A percentile compares a stretch with the other conserved stretches of the same genome.
phyloP scores from a whole-genome alignment of 2,329 filamentous ascomycete genomes.

The Arthrobotrys sinensis region DNA sequence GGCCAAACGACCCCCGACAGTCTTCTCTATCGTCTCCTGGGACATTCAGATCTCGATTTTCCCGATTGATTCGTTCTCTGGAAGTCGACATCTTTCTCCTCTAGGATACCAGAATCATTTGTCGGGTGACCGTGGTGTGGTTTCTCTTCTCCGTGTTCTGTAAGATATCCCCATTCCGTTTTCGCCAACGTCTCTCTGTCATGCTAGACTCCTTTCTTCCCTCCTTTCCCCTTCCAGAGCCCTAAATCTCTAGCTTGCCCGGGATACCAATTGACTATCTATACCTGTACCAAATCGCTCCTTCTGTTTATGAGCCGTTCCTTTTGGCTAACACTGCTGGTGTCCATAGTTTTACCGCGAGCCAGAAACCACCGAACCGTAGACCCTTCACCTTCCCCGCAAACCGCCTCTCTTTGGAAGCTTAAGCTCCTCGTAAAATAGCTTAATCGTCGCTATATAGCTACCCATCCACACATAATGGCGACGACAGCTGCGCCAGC shows the following conservation, averaged over 20 bases:
- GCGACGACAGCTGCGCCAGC: constrained; percentile 60
- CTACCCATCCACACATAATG: constrained; percentile 30
- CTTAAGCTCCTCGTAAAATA: constrained; percentile 18
- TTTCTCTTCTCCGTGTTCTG: constrained; percentile 31
- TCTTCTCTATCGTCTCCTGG: constrained; percentile 26
- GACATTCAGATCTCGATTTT: neutral
- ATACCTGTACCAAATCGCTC: neutral
- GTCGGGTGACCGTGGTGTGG: constrained; percentile 12
- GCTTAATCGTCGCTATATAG: constrained; percentile 5
- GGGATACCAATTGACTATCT: constrained; percentile 13
- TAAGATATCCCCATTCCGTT: constrained; percentile 14
- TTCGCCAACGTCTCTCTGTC: constrained; percentile 3
- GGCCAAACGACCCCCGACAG: constrained; percentile 39
- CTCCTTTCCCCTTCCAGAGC: neutral
- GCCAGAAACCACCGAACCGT: constrained; percentile 36
- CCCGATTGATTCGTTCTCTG: constrained; percentile 6
- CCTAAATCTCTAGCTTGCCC: too few species aligned
- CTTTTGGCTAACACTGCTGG: constrained; percentile 30
- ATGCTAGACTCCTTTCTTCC: constrained; percentile 12
- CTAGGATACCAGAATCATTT: constrained; percentile 3
- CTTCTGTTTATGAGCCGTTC: neutral
- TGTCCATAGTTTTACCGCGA: constrained; percentile 55
- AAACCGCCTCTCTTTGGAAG: constrained; percentile 4
- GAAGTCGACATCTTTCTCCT: constrained; percentile 4
- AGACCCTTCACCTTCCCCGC: constrained; percentile 14